Evolutionary conservation across 129 eudicot species (phyloP).

Genomic region (Ambrosia artemisiifolia): DNA sequence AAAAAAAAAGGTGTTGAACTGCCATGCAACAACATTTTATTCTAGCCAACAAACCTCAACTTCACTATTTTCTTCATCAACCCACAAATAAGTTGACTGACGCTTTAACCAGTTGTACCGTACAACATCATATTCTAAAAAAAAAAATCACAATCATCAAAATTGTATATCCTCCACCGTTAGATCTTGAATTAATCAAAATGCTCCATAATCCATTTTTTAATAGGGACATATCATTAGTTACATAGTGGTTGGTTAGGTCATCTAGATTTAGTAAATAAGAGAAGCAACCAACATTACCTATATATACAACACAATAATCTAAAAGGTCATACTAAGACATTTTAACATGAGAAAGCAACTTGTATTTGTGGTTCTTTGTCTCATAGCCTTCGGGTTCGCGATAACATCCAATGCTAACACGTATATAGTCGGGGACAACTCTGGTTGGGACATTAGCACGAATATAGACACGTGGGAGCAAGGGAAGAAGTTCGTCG

Average conservation of each 20-base stretch:
- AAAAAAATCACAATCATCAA: background rate
- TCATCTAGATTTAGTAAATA: constrained; percentile 21
- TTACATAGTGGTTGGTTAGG: constrained; percentile 36
- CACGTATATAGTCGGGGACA: constrained; percentile 68
- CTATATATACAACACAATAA: constrained; percentile 28
- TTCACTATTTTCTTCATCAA: constrained; percentile 23
- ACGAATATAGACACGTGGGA: constrained; percentile 72
- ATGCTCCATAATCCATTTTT: background rate
- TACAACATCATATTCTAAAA: background rate
- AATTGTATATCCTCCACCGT: background rate
- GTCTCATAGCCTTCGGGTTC: constrained; percentile 30
- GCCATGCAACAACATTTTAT: constrained; percentile 28
- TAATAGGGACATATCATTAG: constrained; percentile 5
- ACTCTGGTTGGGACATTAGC: constrained; percentile 95
- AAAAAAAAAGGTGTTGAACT: constrained; percentile 24
- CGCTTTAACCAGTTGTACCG: constrained; percentile 12
- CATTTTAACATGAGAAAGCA: constrained; percentile 34
- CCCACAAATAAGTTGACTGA: constrained; percentile 29
- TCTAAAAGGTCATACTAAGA: constrained; percentile 13
- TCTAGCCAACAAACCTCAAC: constrained; percentile 24
- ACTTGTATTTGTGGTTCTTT: constrained; percentile 17
- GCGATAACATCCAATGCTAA: constrained; percentile 55
- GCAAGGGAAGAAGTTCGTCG: constrained; percentile 50
- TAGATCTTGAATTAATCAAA: background rate
- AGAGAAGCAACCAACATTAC: constrained; percentile 21